Evolutionary conservation across 768 basidiomycete species (phyloP).

Genomic region (Saitozyma sp.): DNA sequence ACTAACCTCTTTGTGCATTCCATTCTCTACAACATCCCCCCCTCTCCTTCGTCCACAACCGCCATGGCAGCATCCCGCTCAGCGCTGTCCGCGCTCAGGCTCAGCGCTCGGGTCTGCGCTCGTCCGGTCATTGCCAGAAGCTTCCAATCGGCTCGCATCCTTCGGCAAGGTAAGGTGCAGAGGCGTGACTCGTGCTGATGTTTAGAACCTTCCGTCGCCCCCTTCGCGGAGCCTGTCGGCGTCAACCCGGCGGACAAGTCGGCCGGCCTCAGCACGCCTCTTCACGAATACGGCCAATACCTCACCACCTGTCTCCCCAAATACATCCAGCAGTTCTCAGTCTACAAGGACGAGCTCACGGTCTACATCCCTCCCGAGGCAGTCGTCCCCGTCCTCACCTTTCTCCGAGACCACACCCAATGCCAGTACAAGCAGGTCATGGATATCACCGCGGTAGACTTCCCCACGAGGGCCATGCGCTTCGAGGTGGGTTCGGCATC

Average conservation of each 20-base stretch:
- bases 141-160: constrained; percentile 6
- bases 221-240: constrained; percentile 86
- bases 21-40: too few species aligned
- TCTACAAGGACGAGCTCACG: constrained; percentile 91
- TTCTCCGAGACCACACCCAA: constrained; percentile 91
- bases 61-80: too few species aligned
- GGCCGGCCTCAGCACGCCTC: constrained; percentile 70
- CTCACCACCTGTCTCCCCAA: constrained; percentile 90
- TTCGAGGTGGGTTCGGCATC: constrained; percentile 64
- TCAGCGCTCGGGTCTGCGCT: too few species aligned
- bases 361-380: constrained; percentile 81
- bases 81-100: too few species aligned
- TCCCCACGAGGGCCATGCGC: constrained; percentile 84
- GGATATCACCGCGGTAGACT: constrained; percentile 95
- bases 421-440: constrained; percentile 89
- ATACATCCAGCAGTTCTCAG: constrained; percentile 96
- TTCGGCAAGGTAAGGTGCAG: constrained; percentile 10
- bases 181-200: neutral
- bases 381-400: constrained; percentile 79
- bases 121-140: neutral
- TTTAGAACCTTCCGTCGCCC: constrained; percentile 55
- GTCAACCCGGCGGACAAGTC: constrained; percentile 76
- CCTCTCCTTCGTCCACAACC: neutral
- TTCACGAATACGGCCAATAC: constrained; percentile 92
- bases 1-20: too few species aligned